phyloP scores from a whole-genome alignment of 1,284 basidiomycete species.

The Moesziomyces aphidis region DNA sequence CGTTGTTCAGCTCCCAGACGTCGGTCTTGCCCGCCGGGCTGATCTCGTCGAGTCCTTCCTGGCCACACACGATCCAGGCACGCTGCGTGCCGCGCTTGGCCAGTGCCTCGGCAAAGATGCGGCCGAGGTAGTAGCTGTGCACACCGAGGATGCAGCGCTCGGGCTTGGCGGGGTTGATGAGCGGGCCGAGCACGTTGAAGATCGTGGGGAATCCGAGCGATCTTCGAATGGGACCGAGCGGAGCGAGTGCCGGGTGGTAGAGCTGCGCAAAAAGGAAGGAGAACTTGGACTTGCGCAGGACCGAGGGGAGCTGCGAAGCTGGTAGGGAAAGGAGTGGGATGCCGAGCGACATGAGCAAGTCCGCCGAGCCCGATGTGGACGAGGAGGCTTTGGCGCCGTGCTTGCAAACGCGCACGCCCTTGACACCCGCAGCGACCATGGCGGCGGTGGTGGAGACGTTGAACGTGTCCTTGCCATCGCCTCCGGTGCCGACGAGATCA shows the following conservation, averaged over 20 bases:
- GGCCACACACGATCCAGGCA: slow-evolving; percentile 92
- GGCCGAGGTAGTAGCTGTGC: slow-evolving; percentile 84
- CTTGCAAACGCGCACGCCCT: slow-evolving; percentile 91
- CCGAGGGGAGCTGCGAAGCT: slow-evolving; percentile 68
- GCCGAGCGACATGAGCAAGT: slow-evolving; percentile 86
- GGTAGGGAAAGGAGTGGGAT: slow-evolving; percentile 80
- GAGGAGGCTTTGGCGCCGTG: slow-evolving; percentile 94
- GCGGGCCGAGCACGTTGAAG: slow-evolving; percentile 94
- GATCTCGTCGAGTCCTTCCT: slow-evolving; percentile 93
- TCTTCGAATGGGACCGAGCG: slow-evolving; percentile 86
- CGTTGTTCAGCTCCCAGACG: slow-evolving; percentile 68
- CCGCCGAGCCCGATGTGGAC: slow-evolving; percentile 93
- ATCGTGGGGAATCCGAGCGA: slow-evolving; percentile 93
- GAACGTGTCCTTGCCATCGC: slow-evolving; percentile 96
- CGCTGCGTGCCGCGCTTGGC: slow-evolving; percentile 75
- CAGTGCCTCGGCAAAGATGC: slow-evolving; percentile 83
- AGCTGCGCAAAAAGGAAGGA: slow-evolving; percentile 93
- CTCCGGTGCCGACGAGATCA: slow-evolving; percentile 80
- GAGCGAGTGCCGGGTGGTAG: slow-evolving; percentile 88
- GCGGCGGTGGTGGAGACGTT: slow-evolving; percentile 97
- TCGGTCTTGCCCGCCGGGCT: slow-evolving; percentile 85
- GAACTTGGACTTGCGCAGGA: slow-evolving; percentile 74
- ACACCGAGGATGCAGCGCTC: slow-evolving; percentile 87
- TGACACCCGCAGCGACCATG: slow-evolving; percentile 90
- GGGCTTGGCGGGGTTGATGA: slow-evolving; percentile 91